These are phyloP conservation scores for Corniculantispora saksenae DNA, from an alignment of 2,329 filamentous ascomycete species.

Conservation along the genomic window DNA sequence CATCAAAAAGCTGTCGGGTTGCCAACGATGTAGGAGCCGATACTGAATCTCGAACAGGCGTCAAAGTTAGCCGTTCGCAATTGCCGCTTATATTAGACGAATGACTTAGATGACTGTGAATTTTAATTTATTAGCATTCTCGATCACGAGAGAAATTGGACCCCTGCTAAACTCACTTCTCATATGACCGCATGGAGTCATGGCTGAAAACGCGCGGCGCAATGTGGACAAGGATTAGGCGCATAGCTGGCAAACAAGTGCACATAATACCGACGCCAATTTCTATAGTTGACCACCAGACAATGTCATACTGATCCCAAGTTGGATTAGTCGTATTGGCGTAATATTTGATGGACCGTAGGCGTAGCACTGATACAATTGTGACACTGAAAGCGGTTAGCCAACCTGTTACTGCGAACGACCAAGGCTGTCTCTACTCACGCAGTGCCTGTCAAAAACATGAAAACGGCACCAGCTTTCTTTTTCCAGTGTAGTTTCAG, in stretches of 20 bases:
- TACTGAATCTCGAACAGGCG: not conserved
- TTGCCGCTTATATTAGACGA: not conserved
- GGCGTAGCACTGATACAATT: conserved; percentile 24
- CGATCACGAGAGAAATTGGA: not conserved
- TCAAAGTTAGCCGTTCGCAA: not conserved
- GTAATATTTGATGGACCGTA: conserved; percentile 24
- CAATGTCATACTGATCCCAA: conserved; percentile 23
- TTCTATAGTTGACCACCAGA: conserved; percentile 27
- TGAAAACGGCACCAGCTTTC: conserved; percentile 43
- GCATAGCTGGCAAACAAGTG: conserved; percentile 25
- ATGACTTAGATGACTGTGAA: not conserved
- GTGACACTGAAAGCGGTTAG: conserved; percentile 22
- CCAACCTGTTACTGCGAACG: not conserved
- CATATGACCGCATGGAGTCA: not conserved
- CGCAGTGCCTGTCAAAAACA: conserved; percentile 46
- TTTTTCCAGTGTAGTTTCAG: conserved; percentile 43
- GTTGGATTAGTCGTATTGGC: conserved; percentile 25
- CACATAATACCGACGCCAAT: conserved; percentile 26
- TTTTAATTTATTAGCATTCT: not conserved
- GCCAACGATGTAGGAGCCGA: not conserved
- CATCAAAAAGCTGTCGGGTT: not conserved
- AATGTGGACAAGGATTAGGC: conserved; percentile 23
- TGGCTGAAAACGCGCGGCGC: conserved; percentile 21
- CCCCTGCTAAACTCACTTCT: not conserved
- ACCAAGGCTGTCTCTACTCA: conserved; percentile 21